Conservation (phyloP, 805 yeast species). For the Saccharomyces mikatae region DNA sequence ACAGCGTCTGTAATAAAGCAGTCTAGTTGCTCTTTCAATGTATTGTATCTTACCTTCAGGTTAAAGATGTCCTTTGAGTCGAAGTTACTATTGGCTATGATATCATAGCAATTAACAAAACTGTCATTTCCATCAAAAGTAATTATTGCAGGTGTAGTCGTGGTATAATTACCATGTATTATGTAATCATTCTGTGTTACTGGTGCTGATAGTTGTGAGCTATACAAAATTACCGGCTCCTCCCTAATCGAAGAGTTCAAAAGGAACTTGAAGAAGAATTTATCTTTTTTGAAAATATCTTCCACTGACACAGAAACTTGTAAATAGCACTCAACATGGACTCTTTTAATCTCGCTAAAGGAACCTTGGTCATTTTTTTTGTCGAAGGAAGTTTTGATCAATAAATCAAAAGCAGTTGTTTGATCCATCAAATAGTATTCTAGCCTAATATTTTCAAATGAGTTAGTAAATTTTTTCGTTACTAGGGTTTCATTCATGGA, state of each 20-base stretch:
- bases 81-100: slow-evolving; percentile 11
- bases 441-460: not conserved
- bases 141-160: slow-evolving; percentile 12
- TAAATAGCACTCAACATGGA: slow-evolving; percentile 14
- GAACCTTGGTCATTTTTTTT: slow-evolving; percentile 1
- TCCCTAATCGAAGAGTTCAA: slow-evolving; percentile 19
- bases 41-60: slow-evolving; percentile 17
- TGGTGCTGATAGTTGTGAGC: slow-evolving; percentile 10
- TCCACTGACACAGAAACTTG: slow-evolving; percentile 30
- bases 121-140: slow-evolving; percentile 16
- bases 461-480: not conserved
- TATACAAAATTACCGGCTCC: slow-evolving; percentile 21
- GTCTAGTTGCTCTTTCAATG: slow-evolving; percentile 23
- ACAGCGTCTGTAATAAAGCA: slow-evolving; percentile 21
- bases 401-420: slow-evolving; percentile 13
- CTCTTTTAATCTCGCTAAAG: slow-evolving; percentile 12
- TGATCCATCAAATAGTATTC: slow-evolving; percentile 13
- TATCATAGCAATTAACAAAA: slow-evolving; percentile 22
- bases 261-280: slow-evolving; percentile 25
- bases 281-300: slow-evolving; percentile 23
- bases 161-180: slow-evolving; percentile 16
- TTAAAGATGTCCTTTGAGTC: slow-evolving; percentile 16
- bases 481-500: not conserved
- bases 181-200: slow-evolving; percentile 6
- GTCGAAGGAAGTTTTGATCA: slow-evolving; percentile 9